phyloP scores from a whole-genome alignment of 768 basidiomycete species.

The Pleurotus tuber-regium region DNA sequence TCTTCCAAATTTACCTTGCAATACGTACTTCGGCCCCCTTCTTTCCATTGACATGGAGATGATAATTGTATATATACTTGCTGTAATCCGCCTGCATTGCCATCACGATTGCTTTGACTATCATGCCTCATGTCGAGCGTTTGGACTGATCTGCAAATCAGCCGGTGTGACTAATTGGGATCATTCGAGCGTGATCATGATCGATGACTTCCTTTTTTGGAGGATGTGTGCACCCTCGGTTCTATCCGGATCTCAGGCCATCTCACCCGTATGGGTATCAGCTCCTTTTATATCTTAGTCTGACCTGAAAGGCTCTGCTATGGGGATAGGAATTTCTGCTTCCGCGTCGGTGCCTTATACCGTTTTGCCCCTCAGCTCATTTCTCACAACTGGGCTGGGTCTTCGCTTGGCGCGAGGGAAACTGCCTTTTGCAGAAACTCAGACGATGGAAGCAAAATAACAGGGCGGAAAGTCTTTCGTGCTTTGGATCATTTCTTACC shows the following conservation, averaged over 20 bases:
- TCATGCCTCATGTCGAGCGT: too few relatives aligned
- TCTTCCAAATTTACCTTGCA: too few relatives aligned
- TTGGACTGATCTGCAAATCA: constrained; percentile 26
- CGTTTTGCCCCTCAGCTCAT: not conserved
- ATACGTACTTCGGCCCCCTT: not conserved
- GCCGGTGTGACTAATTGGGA: constrained; percentile 11
- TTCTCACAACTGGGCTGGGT: not conserved
- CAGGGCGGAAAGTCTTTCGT: too few relatives aligned
- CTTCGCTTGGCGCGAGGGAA: not conserved
- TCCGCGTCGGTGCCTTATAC: not conserved
- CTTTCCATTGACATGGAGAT: not conserved
- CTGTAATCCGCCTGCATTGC: not conserved
- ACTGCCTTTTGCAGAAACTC: too few relatives aligned
- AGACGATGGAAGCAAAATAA: too few relatives aligned
- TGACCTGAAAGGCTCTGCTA: not conserved
- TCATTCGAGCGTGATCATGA: constrained; percentile 29
- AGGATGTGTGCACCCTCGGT: too few relatives aligned
- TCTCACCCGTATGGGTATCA: not conserved
- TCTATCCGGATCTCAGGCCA: not conserved
- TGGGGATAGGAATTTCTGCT: not conserved
- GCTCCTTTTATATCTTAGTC: not conserved
- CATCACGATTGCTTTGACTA: too few relatives aligned
- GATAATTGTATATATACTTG: constrained; percentile 2
- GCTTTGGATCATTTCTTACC: not conserved
- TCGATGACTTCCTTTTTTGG: constrained; percentile 20